Evolutionary conservation across 2,329 filamentous ascomycete species (phyloP).

Genomic region (Sarocladium brachiariae): DNA sequence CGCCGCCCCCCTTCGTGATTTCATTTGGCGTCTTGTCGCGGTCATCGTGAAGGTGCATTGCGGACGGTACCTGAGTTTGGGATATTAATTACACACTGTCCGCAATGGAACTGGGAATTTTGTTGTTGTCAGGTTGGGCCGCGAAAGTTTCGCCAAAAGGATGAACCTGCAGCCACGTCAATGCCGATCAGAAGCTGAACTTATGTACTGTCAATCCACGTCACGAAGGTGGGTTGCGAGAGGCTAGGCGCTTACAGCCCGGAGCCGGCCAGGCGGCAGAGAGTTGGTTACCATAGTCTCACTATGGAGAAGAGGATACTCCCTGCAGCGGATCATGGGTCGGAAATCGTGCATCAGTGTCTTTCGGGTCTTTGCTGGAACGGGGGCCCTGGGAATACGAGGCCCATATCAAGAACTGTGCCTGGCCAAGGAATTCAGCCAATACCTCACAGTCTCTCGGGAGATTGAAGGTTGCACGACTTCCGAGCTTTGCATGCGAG

Average conservation of each 20-base stretch:
- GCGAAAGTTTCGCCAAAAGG: no score
- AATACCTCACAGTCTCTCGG: background rate
- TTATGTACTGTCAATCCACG: background rate
- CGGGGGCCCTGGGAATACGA: background rate
- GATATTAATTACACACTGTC: no score
- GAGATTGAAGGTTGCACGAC: background rate
- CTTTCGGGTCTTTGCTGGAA: background rate
- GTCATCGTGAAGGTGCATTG: no score
- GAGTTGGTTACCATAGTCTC: no score
- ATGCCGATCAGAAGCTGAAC: background rate
- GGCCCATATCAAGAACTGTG: background rate
- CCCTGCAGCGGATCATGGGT: background rate
- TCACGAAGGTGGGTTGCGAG: background rate
- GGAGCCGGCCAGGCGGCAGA: background rate
- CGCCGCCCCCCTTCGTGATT: slow-evolving; percentile 2
- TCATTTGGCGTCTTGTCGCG: background rate
- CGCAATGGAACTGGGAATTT: no score
- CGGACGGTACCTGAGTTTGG: no score
- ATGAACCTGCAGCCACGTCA: background rate
- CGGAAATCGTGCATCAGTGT: slow-evolving; percentile 3
- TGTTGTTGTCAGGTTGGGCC: no score
- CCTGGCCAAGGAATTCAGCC: slow-evolving; percentile 1
- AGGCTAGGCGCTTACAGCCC: background rate
- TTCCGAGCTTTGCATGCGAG: background rate
- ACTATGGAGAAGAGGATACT: background rate